Percentiles rank a stretch among this genome's conserved stretches.
Evolutionary conservation across 139 green algal genomes (phyloP).

Genomic region (Chlorella sorokiniana): DNA sequence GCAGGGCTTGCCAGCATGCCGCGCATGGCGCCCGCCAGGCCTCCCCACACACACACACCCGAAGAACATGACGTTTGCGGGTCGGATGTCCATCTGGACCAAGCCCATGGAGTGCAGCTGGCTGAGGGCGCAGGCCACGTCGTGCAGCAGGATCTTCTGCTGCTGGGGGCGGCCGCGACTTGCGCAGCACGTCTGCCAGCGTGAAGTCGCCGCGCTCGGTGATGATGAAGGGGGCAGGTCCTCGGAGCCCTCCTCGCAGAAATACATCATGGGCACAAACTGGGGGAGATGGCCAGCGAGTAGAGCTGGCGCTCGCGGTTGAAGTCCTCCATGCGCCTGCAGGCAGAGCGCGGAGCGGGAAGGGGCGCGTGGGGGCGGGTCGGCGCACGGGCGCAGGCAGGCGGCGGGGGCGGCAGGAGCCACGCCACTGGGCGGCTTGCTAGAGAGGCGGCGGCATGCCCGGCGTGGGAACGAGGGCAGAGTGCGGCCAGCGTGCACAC

Average conservation of each 20-base stretch:
- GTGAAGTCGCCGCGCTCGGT: conserved; percentile 32
- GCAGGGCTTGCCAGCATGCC: too few species aligned
- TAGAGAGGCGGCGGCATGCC: not conserved
- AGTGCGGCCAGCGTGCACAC: not conserved
- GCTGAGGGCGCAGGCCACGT: conserved; percentile 25
- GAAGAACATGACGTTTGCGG: conserved; percentile 37
- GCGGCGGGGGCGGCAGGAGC: not conserved
- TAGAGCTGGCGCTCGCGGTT: conserved; percentile 30
- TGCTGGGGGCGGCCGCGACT: conserved; percentile 25
- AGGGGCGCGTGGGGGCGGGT: not conserved
- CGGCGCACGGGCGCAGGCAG: not conserved
- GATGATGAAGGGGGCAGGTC: conserved; percentile 38
- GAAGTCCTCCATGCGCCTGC: conserved; percentile 40
- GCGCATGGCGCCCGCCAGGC: too few species aligned
- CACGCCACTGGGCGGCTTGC: not conserved
- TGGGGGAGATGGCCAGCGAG: conserved; percentile 18
- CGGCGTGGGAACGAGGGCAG: not conserved
- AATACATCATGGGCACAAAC: conserved; percentile 38
- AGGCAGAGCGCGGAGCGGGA: not conserved
- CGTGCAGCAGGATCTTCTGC: conserved; percentile 37
- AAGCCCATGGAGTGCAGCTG: conserved; percentile 35
- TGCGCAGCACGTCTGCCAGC: conserved; percentile 31
- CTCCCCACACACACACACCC: not conserved
- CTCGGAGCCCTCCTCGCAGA: conserved; percentile 33
- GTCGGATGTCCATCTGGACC: conserved; percentile 36